Base-by-base conservation (phyloP, 352 stramenopile genomes). In the Hyaloperonospora arabidopsidis region DNA sequence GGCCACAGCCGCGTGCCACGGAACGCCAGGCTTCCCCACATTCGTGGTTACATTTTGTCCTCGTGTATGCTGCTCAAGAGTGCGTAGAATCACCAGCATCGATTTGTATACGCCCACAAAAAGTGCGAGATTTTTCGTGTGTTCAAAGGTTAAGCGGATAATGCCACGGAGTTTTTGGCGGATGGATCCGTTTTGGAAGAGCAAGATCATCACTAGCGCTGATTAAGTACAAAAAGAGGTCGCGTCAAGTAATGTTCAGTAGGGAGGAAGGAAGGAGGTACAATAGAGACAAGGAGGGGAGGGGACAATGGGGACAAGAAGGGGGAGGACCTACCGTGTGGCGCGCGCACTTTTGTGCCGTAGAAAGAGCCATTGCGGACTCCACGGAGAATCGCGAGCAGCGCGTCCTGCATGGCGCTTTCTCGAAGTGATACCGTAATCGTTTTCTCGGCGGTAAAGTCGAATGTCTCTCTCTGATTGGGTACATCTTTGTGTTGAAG, bases 161-260 rank as follows among this genome's bases (percentile, higher is more conserved):
- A 95, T 71, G 17, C 70, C 68, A 14, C 61, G 76, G 19, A 95
- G 61, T 60, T 93, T 90, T 44, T 92, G 57, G 10, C 77, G 76
- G 22, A 94, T n/a, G 13, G 79, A 79, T 6, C 83, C 82, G 41
- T 80, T 78, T 49, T 89, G 77, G 64, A 95, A 95, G 2, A 95
- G 73, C 49, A 93, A 86, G 57, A 91, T 86, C 86, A 95, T 95
- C 53, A 95, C 86, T 36, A 93, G 74, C 14, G 86, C 86, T 93
- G 49, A n/a, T 38, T 39, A 48, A 43, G 23, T 14, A 50, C 38
- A 29, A 3, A 7, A 52, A 41, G 6, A 38, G 12, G 1, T 49
- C 22, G 19, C 21, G 39, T 63, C 21, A 59, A 46, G 14, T 2
- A 35, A 7, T 3, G 25, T 7, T 29, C 25, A 21, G n/a, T n/a